Conservation (phyloP, 2,329 filamentous ascomycete genomes). For the Fusarium sp. region DNA sequence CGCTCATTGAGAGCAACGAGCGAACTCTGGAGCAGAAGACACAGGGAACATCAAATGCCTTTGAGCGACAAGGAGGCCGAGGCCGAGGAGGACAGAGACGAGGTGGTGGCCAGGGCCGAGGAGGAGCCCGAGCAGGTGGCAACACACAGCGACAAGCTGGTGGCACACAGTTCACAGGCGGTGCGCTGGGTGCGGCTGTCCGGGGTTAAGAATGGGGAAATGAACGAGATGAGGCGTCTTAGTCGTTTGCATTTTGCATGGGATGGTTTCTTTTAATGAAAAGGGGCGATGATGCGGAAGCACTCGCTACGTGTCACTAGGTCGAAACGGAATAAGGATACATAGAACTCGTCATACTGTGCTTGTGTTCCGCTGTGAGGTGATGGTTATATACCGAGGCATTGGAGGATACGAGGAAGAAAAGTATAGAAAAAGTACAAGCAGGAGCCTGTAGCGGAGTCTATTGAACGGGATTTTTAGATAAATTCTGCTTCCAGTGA, state of each 20-base stretch:
- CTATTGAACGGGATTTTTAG: slow-evolving; percentile 10
- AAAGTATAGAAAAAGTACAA: slow-evolving; percentile 18
- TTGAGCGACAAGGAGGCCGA: slow-evolving; percentile 89
- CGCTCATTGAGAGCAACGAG: slow-evolving; percentile 96
- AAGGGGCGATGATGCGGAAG: slow-evolving; percentile 50
- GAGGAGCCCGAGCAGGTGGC: slow-evolving; percentile 68
- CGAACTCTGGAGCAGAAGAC: slow-evolving; percentile 96
- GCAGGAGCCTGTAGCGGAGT: slow-evolving; percentile 3
- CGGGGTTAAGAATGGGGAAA: slow-evolving; percentile 60
- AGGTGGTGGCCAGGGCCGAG: slow-evolving; percentile 70
- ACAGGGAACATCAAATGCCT: slow-evolving; percentile 93
- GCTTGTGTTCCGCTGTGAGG: slow-evolving; percentile 31
- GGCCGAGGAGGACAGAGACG: slow-evolving; percentile 74
- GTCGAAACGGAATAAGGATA: slow-evolving; percentile 49
- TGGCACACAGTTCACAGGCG: slow-evolving; percentile 84
- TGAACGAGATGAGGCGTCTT: slow-evolving; percentile 49
- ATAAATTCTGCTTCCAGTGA: neutral
- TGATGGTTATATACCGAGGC: slow-evolving; percentile 8
- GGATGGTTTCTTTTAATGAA: slow-evolving; percentile 52
- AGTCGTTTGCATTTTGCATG: slow-evolving; percentile 51
- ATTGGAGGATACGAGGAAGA: neutral
- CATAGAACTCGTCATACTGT: slow-evolving; percentile 46
- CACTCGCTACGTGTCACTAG: slow-evolving; percentile 50
- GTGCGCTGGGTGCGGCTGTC: slow-evolving; percentile 77
- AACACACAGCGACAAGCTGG: slow-evolving; percentile 74